Conservation (phyloP, 441 rosid genomes). For the Manihot esculenta region DNA sequence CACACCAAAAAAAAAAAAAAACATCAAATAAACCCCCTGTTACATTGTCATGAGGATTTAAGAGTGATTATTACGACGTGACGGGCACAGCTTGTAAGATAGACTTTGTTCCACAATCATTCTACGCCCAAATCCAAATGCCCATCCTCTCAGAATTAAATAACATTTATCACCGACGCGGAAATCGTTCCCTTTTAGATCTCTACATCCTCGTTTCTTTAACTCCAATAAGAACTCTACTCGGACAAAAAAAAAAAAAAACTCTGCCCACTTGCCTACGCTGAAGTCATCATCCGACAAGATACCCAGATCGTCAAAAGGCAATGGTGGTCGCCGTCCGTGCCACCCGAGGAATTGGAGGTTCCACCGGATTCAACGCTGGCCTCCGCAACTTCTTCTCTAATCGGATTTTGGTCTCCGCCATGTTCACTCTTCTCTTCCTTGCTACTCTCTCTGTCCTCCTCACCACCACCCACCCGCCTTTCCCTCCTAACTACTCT, state of each 20-base stretch:
- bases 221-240: too few relatives aligned
- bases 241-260: too few relatives aligned
- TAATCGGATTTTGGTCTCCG: slow-evolving; percentile 75
- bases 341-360: slow-evolving; percentile 59
- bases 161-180: slow-evolving; percentile 7
- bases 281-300: not conserved
- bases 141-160: not conserved
- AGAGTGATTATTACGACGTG: too few relatives aligned
- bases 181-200: slow-evolving; percentile 7
- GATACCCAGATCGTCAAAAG: slow-evolving; percentile 6
- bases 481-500: slow-evolving; percentile 39
- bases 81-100: too few relatives aligned
- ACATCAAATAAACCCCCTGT: too few relatives aligned
- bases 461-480: slow-evolving; percentile 51
- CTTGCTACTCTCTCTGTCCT: slow-evolving; percentile 73
- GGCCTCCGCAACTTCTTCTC: slow-evolving; percentile 66
- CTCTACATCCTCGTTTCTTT: not conserved
- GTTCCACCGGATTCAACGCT: slow-evolving; percentile 38
- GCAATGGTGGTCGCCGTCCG: slow-evolving; percentile 78
- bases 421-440: slow-evolving; percentile 79
- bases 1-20: too few relatives aligned
- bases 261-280: not conserved
- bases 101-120: not conserved
- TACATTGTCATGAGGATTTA: too few relatives aligned
- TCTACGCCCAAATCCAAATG: not conserved